phyloP scores from a whole-genome alignment of 345 rosid genomes.

The Linum tenue region DNA sequence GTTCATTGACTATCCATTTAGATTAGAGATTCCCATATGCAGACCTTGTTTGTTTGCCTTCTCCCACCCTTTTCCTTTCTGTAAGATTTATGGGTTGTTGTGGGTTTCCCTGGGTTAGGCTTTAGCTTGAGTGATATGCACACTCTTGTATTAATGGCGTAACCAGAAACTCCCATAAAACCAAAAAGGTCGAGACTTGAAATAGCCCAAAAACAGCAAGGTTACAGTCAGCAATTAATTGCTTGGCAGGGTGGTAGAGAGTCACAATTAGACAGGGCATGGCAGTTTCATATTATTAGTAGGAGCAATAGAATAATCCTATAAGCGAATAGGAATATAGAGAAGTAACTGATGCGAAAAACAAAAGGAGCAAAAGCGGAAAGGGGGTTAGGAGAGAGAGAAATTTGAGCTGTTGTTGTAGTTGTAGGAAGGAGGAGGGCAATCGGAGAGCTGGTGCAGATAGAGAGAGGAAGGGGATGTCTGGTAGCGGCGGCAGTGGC shows the following conservation, averaged over 20 bases:
- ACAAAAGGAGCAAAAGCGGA: not conserved
- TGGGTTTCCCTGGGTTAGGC: not conserved
- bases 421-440: slow-evolving; percentile 15
- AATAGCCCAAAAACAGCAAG: slow-evolving; percentile 13
- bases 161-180: not conserved
- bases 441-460: too few species aligned
- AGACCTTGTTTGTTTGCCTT: too few species aligned
- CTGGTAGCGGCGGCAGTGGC: slow-evolving; percentile 52
- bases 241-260: not conserved
- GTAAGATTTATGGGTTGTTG: not conserved
- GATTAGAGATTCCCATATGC: not conserved
- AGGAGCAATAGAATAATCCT: not conserved
- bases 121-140: not conserved
- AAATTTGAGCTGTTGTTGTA: slow-evolving; percentile 9
- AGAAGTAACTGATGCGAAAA: slow-evolving; percentile 11
- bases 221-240: not conserved
- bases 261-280: too few species aligned
- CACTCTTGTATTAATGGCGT: slow-evolving; percentile 3
- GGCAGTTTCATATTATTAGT: too few species aligned
- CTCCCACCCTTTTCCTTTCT: not conserved
- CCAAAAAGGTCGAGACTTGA: not conserved
- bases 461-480: slow-evolving; percentile 51
- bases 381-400: slow-evolving; percentile 5
- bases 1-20: not conserved
- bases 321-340: not conserved